Evolutionary conservation across 257 asterid genomes (phyloP).

Genomic region (Galeopsis tetrahit): DNA sequence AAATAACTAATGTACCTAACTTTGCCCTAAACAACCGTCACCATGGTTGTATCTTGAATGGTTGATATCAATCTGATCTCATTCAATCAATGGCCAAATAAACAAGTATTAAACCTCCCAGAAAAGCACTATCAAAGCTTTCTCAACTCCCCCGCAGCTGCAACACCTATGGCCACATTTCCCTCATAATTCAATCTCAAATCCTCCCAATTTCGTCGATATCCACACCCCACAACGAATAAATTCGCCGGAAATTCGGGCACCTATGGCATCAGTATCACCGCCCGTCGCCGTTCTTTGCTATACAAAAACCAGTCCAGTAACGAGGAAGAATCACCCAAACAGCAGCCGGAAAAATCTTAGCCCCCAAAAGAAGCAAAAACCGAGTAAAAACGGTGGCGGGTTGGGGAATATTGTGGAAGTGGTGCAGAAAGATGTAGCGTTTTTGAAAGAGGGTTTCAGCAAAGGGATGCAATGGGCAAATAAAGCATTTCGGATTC

Average conservation of each 20-base stretch:
- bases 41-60: neutral
- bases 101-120: slow-evolving; percentile 1
- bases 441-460: slow-evolving; percentile 55
- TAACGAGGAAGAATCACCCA: slow-evolving; percentile 33
- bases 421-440: slow-evolving; percentile 67
- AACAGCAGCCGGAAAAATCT: slow-evolving; percentile 25
- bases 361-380: slow-evolving; percentile 36
- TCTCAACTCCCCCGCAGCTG: neutral
- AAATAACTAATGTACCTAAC: no score
- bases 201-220: neutral
- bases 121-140: neutral
- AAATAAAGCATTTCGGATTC: slow-evolving; percentile 56
- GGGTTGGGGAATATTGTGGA: slow-evolving; percentile 55
- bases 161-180: slow-evolving; percentile 7
- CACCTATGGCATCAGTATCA: slow-evolving; percentile 39
- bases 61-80: slow-evolving; percentile 1
- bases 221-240: neutral
- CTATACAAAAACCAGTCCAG: slow-evolving; percentile 29
- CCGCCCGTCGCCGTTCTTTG: slow-evolving; percentile 42
- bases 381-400: slow-evolving; percentile 39
- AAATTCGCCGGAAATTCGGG: neutral
- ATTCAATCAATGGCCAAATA: slow-evolving; percentile 23
- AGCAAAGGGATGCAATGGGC: slow-evolving; percentile 76
- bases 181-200: slow-evolving; percentile 22
- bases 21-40: neutral